Evolutionary conservation across 2,329 filamentous ascomycete species (phyloP).

Genomic region (Neofusicoccum laricinum): DNA sequence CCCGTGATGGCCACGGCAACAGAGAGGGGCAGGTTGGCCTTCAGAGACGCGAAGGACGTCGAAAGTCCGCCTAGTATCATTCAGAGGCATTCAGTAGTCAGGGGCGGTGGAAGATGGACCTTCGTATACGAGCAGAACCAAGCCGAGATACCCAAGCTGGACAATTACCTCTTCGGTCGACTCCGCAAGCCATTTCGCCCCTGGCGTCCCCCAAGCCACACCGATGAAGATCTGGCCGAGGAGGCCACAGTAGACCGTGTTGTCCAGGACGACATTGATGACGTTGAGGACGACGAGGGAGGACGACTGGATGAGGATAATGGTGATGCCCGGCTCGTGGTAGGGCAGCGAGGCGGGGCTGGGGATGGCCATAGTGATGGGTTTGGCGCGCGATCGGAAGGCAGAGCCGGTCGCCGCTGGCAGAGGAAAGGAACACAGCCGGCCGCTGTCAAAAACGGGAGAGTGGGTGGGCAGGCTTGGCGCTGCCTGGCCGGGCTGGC

Average conservation of each 20-base stretch:
- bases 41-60: conserved; percentile 53
- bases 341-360: conserved; percentile 48
- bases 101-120: conserved; percentile 39
- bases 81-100: neutral
- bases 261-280: conserved; percentile 57
- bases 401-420: neutral
- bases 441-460: too few relatives aligned
- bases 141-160: conserved; percentile 68
- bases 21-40: conserved; percentile 60
- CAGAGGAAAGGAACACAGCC: too few relatives aligned
- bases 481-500: too few relatives aligned
- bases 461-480: too few relatives aligned
- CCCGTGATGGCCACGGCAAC: conserved; percentile 63
- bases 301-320: conserved; percentile 58
- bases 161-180: conserved; percentile 56
- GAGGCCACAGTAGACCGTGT: conserved; percentile 64
- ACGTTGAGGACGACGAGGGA: conserved; percentile 64
- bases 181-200: conserved; percentile 56
- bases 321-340: conserved; percentile 59
- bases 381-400: neutral
- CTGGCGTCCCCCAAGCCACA: conserved; percentile 67
- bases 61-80: conserved; percentile 53
- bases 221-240: conserved; percentile 70
- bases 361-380: neutral
- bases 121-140: conserved; percentile 72